Percentiles rank a stretch among this genome's conserved stretches.
Conservation (phyloP, 495 filamentous ascomycete genomes). For the Podospora tetraspora region DNA sequence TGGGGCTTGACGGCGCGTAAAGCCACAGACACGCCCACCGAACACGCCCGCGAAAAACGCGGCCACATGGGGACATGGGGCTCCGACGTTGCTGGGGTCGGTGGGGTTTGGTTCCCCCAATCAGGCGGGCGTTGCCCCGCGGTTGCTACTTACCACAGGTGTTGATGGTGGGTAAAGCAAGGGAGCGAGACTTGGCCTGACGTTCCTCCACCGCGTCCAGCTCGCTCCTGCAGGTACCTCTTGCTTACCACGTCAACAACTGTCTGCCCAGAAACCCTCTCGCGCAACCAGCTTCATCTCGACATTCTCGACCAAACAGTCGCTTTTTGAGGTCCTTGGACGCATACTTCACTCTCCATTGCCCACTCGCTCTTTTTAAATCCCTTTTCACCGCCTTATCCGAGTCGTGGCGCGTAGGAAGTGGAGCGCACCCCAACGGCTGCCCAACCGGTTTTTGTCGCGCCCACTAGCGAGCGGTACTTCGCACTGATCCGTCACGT, state of each 20-base stretch:
- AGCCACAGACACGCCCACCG: slow-evolving; percentile 25
- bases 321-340: neutral
- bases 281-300: neutral
- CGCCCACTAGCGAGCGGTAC: slow-evolving; percentile 27
- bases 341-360: neutral
- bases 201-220: slow-evolving; percentile 27
- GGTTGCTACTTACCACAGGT: slow-evolving; percentile 36
- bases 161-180: slow-evolving; percentile 34
- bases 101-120: slow-evolving; percentile 29
- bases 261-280: neutral
- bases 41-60: slow-evolving; percentile 28
- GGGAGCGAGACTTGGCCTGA: slow-evolving; percentile 23
- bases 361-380: neutral
- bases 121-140: slow-evolving; percentile 40
- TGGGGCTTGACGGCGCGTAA: slow-evolving; percentile 16
- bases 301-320: neutral
- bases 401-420: neutral
- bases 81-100: slow-evolving; percentile 9
- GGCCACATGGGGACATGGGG: slow-evolving; percentile 16
- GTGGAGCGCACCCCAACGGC: neutral
- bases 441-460: slow-evolving; percentile 4
- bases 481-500: slow-evolving; percentile 24
- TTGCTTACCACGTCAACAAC: slow-evolving; percentile 16
- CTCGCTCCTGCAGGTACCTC: slow-evolving; percentile 25
- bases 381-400: neutral